Evolutionary conservation across 257 asterid species (phyloP), one percentile per base, ranked within the genome.

Genomic region (Lycium barbarum): DNA sequence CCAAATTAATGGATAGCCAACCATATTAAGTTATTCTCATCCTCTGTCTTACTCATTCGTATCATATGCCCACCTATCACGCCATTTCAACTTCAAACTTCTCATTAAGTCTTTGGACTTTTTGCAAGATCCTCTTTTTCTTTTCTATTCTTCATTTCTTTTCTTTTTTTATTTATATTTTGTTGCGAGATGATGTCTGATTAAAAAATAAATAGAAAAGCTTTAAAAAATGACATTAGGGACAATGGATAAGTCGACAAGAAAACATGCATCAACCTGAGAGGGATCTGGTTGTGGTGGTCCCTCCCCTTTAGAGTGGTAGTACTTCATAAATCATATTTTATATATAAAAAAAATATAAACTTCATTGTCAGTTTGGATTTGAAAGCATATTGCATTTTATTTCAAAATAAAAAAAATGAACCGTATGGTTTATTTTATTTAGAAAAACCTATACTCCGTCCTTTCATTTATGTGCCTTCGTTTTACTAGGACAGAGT

Each of bases 41-140:
- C 58, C 81, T 47, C 33, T 73, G 40, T 73, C 61, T 73, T 12
- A 6, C 81, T 49, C 82, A 76, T 76, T 76, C 82, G 14, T 51
- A 8, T 76, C 82, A 76, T 51, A 76, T 76, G 15, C 63, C 63
- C 82, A 76, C 82, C 82, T 13, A 76, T 76, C 45, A 74, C 81
- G 81, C 81, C 81, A 74, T 20, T 49, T 76, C 63, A 76, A 7
- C 63, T 51, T 76, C 45, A 51, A 76, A 76, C 57, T 22, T 51
- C 63, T 51, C 82, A 76, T 14, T 14, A 51, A 49, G 22, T 51
- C 14, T 14, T 12, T 26, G 63, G 45, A 76, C 62, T 49, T 74
- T 68, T 22, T 76, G 7, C 22, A 22, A 76, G 7, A 76, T 22
- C 45, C 81, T 4, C 1, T 7, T 15, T 6, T 35, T 35, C 5